A percentile compares a stretch with the other conserved stretches of the same genome.
phyloP scores from a whole-genome alignment of 768 basidiomycete genomes.

The Termitomyces sp. region DNA sequence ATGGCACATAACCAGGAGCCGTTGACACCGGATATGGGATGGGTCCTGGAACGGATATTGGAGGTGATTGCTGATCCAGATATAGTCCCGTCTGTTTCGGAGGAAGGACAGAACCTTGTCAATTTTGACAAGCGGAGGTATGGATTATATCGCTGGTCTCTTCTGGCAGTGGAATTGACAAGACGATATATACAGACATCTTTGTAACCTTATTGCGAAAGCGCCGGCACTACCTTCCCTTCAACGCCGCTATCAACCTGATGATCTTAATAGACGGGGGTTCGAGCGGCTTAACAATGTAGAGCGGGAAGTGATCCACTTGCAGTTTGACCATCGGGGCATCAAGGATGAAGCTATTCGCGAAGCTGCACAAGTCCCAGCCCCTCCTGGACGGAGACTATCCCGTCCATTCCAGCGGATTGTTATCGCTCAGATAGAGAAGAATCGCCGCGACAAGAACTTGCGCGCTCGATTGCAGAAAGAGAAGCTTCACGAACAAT shows the following conservation, averaged over 20 bases:
- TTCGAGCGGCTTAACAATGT: conserved; percentile 76
- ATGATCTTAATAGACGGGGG: conserved; percentile 60
- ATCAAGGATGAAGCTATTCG: conserved; percentile 75
- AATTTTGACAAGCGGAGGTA: conserved; percentile 85
- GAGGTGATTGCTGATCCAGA: conserved; percentile 78
- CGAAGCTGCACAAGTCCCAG: conserved; percentile 48
- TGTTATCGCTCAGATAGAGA: conserved; percentile 70
- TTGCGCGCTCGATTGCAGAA: conserved; percentile 66
- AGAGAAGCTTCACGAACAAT: conserved; percentile 76
- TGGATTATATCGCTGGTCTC: conserved; percentile 15
- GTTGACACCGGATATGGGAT: conserved; percentile 74
- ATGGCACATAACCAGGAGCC: conserved; percentile 43
- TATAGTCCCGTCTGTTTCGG: conserved; percentile 51
- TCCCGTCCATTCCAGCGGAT: conserved; percentile 66
- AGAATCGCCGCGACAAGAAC: conserved; percentile 73
- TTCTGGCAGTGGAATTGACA: conserved; percentile 10
- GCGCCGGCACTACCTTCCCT: conserved; percentile 42
- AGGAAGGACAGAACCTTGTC: conserved; percentile 57
- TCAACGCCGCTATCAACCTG: conserved; percentile 43
- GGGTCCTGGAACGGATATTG: conserved; percentile 78
- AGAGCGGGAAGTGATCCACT: conserved; percentile 58
- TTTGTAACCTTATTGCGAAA: conserved; percentile 62
- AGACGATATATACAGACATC: conserved; percentile 41
- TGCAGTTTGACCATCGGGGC: conserved; percentile 68
- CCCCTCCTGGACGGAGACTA: conserved; percentile 48